These are phyloP conservation scores for Xerocomellus amylosporus DNA, from an alignment of 768 basidiomycete genomes.

Conservation along the genomic window DNA sequence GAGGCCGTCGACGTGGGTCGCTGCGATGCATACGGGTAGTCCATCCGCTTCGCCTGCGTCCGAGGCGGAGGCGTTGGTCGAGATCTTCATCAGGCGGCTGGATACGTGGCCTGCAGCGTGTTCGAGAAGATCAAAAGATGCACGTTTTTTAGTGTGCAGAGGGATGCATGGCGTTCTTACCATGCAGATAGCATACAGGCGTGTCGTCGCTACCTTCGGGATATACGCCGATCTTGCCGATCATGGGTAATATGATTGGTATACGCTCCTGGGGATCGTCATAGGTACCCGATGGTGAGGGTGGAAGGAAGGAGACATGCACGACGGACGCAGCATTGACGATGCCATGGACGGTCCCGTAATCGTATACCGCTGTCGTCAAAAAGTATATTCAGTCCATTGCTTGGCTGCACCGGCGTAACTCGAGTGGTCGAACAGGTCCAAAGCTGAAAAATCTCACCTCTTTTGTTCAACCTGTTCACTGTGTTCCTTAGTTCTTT, in stretches of 20 bases:
- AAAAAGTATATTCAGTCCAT: background rate
- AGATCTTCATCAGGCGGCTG: conserved; percentile 28
- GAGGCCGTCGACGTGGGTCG: conserved; percentile 25
- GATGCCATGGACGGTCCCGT: conserved; percentile 21
- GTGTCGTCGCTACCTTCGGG: conserved; percentile 1
- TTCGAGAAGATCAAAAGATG: background rate
- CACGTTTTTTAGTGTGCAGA: too few species aligned
- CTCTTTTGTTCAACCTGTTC: conserved; percentile 25
- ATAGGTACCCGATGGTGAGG: conserved; percentile 10
- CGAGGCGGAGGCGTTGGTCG: background rate
- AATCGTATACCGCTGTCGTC: conserved; percentile 20
- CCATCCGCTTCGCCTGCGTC: background rate
- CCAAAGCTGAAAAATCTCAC: conserved; percentile 5
- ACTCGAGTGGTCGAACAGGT: background rate
- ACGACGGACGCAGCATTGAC: conserved; percentile 23
- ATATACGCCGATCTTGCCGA: conserved; percentile 24
- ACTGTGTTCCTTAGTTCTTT: conserved; percentile 22
- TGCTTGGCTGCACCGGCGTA: background rate
- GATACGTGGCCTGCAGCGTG: conserved; percentile 16
- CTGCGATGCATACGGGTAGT: conserved; percentile 23
- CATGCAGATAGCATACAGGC: conserved; percentile 23
- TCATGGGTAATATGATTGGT: conserved; percentile 27
- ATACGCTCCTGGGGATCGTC: conserved; percentile 10
- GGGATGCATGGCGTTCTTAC: background rate
- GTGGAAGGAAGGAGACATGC: conserved; percentile 25